phyloP scores from a whole-genome alignment of 2,329 filamentous ascomycete species.

The Plectosphaerella plurivora region DNA sequence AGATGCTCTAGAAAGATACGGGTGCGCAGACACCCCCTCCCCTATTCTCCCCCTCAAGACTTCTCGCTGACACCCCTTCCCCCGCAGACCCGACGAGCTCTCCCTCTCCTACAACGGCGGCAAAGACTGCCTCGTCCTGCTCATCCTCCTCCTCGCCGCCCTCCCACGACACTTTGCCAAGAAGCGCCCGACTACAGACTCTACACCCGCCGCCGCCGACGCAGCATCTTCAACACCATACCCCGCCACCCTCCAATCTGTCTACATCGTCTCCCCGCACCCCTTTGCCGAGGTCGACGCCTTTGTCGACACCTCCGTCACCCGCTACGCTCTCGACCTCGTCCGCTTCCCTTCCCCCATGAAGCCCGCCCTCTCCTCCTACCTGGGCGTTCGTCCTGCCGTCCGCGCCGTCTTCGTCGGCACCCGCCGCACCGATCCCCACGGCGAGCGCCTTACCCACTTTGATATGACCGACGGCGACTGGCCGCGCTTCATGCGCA shows the following conservation, averaged over 20 bases:
- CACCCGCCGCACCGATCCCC: constrained; percentile 86
- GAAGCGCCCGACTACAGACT: constrained; percentile 15
- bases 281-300: constrained; percentile 83
- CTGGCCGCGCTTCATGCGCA: constrained; percentile 89
- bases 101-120: constrained; percentile 96
- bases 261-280: constrained; percentile 83
- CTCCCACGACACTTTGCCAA: constrained; percentile 35
- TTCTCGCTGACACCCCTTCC: not conserved
- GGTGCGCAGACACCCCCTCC: constrained; percentile 41
- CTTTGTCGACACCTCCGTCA: constrained; percentile 68
- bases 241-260: constrained; percentile 60
- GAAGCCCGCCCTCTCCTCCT: constrained; percentile 74
- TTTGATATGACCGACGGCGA: constrained; percentile 85
- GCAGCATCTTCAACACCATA: constrained; percentile 15
- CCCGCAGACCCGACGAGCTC: constrained; percentile 64
- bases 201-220: constrained; percentile 9
- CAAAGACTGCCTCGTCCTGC: constrained; percentile 92
- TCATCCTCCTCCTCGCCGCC: constrained; percentile 77
- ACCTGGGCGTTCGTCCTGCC: constrained; percentile 58
- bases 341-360: constrained; percentile 73
- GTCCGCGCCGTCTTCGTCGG: constrained; percentile 83
- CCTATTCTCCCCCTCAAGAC: not conserved
- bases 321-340: constrained; percentile 70
- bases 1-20: constrained; percentile 71
- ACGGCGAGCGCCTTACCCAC: constrained; percentile 71